Evolutionary conservation across 2,329 filamentous ascomycete genomes (phyloP).

Genomic region (Pseudopyricularia javanii): DNA sequence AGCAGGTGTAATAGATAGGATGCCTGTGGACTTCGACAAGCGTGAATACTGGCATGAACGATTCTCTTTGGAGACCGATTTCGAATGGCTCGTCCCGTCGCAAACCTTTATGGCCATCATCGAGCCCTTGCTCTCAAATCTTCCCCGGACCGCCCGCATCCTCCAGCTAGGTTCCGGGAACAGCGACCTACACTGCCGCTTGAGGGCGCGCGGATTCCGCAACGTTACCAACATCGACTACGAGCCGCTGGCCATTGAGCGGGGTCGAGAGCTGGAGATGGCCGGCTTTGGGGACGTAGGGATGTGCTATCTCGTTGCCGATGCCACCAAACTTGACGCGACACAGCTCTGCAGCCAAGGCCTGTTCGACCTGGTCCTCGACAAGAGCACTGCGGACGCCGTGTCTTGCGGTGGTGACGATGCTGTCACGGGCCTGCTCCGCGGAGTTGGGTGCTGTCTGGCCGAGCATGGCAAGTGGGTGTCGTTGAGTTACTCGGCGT

Average conservation of each 20-base stretch:
- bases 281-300: slow-evolving; percentile 28
- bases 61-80: slow-evolving; percentile 29
- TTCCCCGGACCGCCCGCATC: slow-evolving; percentile 18
- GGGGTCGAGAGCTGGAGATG: slow-evolving; percentile 26
- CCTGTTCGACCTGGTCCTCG: slow-evolving; percentile 29
- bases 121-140: slow-evolving; percentile 20
- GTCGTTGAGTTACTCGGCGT: slow-evolving; percentile 32
- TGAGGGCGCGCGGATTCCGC: slow-evolving; percentile 27
- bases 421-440: slow-evolving; percentile 23
- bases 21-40: slow-evolving; percentile 29
- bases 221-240: slow-evolving; percentile 36
- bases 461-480: slow-evolving; percentile 24
- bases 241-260: slow-evolving; percentile 31
- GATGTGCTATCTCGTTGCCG: slow-evolving; percentile 29
- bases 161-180: slow-evolving; percentile 36
- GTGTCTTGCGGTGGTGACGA: slow-evolving; percentile 30
- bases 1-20: too few relatives aligned
- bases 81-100: slow-evolving; percentile 35
- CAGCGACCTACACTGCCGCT: slow-evolving; percentile 33
- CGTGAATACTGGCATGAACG: slow-evolving; percentile 36
- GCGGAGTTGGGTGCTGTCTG: slow-evolving; percentile 21
- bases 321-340: slow-evolving; percentile 25
- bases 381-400: slow-evolving; percentile 37
- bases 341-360: slow-evolving; percentile 1
- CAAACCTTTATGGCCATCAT: slow-evolving; percentile 25